phyloP scores from a whole-genome alignment of 179 eudicot genomes.

The Patellifolia procumbens region DNA sequence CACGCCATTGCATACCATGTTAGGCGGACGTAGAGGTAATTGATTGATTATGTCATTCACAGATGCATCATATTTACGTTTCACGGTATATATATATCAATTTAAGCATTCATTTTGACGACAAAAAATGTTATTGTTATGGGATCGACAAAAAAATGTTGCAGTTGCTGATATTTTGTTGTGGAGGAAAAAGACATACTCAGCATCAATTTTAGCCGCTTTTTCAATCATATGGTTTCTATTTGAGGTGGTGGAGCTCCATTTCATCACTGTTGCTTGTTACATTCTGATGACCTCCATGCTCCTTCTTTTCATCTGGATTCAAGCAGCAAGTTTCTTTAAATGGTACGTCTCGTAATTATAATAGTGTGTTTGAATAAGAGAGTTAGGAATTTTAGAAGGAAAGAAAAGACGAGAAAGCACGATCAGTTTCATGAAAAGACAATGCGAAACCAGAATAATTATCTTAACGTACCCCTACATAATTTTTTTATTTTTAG shows the following conservation, averaged over 20 bases:
- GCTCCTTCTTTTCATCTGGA: constrained; percentile 51
- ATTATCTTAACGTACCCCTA: too few relatives aligned
- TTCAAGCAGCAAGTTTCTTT: constrained; percentile 43
- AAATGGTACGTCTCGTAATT: constrained; percentile 36
- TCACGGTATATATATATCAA: too few relatives aligned
- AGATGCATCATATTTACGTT: too few relatives aligned
- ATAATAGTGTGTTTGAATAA: too few relatives aligned
- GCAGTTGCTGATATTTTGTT: constrained; percentile 61
- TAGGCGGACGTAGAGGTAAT: constrained; percentile 62
- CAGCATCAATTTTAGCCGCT: constrained; percentile 48
- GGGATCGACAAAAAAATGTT: background rate
- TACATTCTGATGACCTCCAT: constrained; percentile 50
- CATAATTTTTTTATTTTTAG: too few relatives aligned
- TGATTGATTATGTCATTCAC: background rate
- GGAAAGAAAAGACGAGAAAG: too few relatives aligned
- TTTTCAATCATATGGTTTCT: constrained; percentile 61
- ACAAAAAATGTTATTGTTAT: background rate
- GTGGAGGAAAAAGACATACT: constrained; percentile 59
- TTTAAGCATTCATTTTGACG: too few relatives aligned
- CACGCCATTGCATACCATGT: constrained; percentile 46
- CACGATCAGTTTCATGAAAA: too few relatives aligned
- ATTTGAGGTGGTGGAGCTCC: constrained; percentile 70
- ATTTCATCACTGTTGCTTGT: constrained; percentile 51
- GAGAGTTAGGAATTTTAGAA: too few relatives aligned
- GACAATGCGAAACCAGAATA: too few relatives aligned